Evolutionary conservation across 805 yeast species (phyloP), one percentile per base, ranked within the genome.

Genomic region (Metschnikowia amazonensis): DNA sequence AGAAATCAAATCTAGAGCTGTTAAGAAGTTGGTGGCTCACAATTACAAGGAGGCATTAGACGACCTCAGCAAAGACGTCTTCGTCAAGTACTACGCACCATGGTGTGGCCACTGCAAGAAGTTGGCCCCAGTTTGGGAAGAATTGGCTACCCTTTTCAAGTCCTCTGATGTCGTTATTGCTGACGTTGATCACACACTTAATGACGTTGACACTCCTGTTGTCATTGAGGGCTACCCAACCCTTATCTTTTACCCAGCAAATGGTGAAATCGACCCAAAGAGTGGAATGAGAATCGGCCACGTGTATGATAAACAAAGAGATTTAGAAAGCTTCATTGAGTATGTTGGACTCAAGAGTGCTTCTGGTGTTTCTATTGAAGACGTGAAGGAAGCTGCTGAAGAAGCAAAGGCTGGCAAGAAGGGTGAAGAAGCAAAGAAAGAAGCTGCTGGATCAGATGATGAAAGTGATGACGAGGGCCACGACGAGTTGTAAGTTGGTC

Each of bases 91-190:
- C 71, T 90, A 87, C 63, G 97, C 98, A 40, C 95, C 95, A 70
- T 90, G 97, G 97, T 89, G 96, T 75, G 95, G 96, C 38, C 96
- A 89, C 76, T 89, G 97, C 76, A 89, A 88, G 76, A 86, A 79
- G 69, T 76, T 89, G 65, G 92, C 92, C 43, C 96, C 97, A 62
- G 76, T 74, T 47, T 92, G 82, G 75, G 95, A 87, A 64, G 94
- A 90, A 63, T 79, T 94, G 54, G 97, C 92, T 43, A 82, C 72
- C 42, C 58, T 84, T 44, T 86, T 76, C 67, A 80, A 82, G 60
- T 64, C 68, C 44, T 70, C 70, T 44, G 62, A 58, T 40, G 86
- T 92, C 48, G 64, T 81, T 34, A 72, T 94, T 60, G 97, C 96
- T 56, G 81, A 90, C 67, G 69, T 94, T 46, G 97, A 94, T 70